Conservation (phyloP, 1,139 yeast species). For the Scheffersomyces cryptocercus region DNA sequence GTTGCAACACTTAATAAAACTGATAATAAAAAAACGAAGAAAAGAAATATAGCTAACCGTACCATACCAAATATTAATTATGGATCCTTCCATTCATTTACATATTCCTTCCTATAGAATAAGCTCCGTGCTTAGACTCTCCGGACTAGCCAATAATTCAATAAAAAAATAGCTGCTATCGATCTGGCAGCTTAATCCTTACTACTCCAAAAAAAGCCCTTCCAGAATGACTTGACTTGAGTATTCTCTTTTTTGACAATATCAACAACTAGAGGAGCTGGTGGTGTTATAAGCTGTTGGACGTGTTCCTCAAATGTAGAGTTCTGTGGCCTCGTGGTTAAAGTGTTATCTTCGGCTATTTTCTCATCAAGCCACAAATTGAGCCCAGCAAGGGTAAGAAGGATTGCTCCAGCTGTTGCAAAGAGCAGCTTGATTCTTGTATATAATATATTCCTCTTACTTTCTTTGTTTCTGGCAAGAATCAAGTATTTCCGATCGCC, state of each 20-base stretch:
- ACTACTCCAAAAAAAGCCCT: slow-evolving; percentile 2
- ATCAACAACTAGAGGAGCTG: neutral
- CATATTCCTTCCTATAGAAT: no score
- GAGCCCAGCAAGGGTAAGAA: slow-evolving; percentile 29
- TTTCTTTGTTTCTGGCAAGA: slow-evolving; percentile 26
- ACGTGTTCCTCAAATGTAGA: no score
- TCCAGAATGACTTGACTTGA: neutral
- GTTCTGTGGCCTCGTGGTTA: no score
- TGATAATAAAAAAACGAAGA: no score
- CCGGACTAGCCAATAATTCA: no score
- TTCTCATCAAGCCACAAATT: slow-evolving; percentile 19
- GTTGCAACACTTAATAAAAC: no score
- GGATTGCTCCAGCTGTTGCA: slow-evolving; percentile 36
- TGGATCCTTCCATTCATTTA: no score
- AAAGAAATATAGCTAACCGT: no score
- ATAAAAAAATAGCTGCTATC: no score
- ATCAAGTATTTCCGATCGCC: slow-evolving; percentile 34
- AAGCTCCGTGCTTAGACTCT: no score
- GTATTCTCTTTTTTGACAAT: neutral
- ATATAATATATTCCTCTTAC: slow-evolving; percentile 10
- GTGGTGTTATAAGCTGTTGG: neutral
- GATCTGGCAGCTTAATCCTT: neutral
- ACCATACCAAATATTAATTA: no score
- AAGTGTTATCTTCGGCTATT: neutral
- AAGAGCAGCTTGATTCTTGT: slow-evolving; percentile 26